These are phyloP conservation scores for Hordeum marinum DNA, from an alignment of 176 grass and related monocot genomes.

Conservation along the genomic window DNA sequence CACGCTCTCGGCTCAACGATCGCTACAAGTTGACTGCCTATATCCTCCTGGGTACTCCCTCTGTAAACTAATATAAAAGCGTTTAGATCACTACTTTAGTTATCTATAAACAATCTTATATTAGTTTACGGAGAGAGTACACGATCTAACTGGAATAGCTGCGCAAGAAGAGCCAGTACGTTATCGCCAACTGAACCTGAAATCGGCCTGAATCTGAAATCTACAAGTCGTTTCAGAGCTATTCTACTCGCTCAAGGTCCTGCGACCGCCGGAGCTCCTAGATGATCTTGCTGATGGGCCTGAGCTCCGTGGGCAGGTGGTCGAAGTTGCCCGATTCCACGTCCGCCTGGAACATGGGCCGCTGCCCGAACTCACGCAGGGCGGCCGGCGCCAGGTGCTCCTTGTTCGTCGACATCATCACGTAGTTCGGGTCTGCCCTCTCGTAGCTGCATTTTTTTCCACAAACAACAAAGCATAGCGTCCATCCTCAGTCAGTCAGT, in stretches of 20 bases:
- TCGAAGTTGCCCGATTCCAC: constrained; percentile 84
- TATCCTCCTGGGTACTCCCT: too few relatives aligned
- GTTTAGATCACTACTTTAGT: too few relatives aligned
- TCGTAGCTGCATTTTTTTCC: constrained; percentile 65
- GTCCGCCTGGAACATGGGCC: constrained; percentile 71
- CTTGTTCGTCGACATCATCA: constrained; percentile 94
- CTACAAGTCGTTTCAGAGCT: neutral
- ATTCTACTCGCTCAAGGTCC: neutral
- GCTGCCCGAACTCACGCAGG: constrained; percentile 48
- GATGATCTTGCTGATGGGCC: constrained; percentile 68
- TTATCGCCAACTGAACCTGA: neutral
- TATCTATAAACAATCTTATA: too few relatives aligned
- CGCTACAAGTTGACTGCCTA: too few relatives aligned
- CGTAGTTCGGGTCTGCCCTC: constrained; percentile 84
- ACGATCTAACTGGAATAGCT: neutral
- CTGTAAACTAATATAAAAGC: too few relatives aligned
- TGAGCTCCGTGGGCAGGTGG: constrained; percentile 70
- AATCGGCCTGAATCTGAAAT: neutral
- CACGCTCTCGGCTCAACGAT: too few relatives aligned
- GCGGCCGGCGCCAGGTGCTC: constrained; percentile 71
- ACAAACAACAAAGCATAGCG: neutral
- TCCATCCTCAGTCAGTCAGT: neutral
- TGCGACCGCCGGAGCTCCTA: neutral
- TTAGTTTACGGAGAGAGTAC: too few relatives aligned
- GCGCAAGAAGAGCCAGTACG: too few relatives aligned